Percentiles rank a stretch among this genome's conserved stretches.
These are phyloP conservation scores for Russula sp. DNA, from an alignment of 768 basidiomycete species.

Conservation along the genomic window DNA sequence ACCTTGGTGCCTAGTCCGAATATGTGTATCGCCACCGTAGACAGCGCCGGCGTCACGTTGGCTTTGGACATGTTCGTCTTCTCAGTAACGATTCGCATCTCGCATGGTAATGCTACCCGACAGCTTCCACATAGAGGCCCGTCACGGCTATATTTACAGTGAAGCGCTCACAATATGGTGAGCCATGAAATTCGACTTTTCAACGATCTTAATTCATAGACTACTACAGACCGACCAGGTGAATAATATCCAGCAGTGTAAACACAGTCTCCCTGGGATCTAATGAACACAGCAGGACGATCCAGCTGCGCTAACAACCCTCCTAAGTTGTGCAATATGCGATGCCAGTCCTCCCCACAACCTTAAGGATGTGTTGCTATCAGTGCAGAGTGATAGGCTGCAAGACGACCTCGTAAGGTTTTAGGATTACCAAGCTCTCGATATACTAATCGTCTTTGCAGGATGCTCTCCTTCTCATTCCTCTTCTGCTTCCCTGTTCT, in stretches of 20 bases:
- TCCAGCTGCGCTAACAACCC: conserved; percentile 25
- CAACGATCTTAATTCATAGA: not conserved
- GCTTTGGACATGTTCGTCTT: too few species aligned
- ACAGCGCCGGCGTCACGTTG: too few species aligned
- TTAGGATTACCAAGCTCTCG: not conserved
- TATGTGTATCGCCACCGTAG: too few species aligned
- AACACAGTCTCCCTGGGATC: not conserved
- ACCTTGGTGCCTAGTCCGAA: not conserved
- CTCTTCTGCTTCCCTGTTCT: conserved; percentile 38
- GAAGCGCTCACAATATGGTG: not conserved
- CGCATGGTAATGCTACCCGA: not conserved
- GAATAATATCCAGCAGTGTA: not conserved
- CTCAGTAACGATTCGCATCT: not conserved
- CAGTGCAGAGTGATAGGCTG: conserved; percentile 24
- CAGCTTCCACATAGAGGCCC: too few species aligned
- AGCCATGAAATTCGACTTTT: conserved; percentile 4
- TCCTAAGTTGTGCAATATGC: conserved; percentile 28
- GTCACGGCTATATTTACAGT: too few species aligned
- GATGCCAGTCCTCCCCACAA: conserved; percentile 23
- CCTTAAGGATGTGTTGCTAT: conserved; percentile 23
- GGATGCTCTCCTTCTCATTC: conserved; percentile 44
- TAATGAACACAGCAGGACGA: conserved; percentile 27
- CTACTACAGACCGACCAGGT: conserved; percentile 1
- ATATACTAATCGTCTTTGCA: conserved; percentile 27
- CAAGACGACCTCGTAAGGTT: conserved; percentile 29